phyloP scores from a whole-genome alignment of 2,329 filamentous ascomycete species.

The Aureobasidium zeae region DNA sequence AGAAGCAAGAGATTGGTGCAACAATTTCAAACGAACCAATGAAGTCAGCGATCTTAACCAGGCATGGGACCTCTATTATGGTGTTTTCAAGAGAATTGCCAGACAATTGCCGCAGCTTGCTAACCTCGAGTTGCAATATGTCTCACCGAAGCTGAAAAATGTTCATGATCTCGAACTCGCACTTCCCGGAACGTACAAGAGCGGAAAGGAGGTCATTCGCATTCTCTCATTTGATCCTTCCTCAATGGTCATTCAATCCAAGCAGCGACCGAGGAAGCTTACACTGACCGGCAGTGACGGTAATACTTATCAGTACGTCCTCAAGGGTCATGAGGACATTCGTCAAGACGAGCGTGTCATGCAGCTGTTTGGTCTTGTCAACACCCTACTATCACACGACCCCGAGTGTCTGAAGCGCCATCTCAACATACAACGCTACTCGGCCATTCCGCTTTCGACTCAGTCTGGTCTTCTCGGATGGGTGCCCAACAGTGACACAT shows the following conservation, averaged over 20 bases:
- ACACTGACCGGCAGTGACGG: conserved; percentile 85
- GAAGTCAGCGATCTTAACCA: conserved; percentile 94
- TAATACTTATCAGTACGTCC: conserved; percentile 71
- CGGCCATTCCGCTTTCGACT: conserved; percentile 93
- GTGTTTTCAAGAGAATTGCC: conserved; percentile 92
- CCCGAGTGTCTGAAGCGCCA: conserved; percentile 96
- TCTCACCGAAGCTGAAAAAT: conserved; percentile 83
- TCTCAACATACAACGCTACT: conserved; percentile 89
- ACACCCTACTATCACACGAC: conserved; percentile 87
- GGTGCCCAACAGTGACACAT: conserved; percentile 94
- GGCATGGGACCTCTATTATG: conserved; percentile 98
- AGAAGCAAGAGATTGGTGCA: conserved; percentile 93
- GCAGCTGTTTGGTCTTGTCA: conserved; percentile 97
- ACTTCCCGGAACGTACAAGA: conserved; percentile 90
- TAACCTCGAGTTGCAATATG: conserved; percentile 88
- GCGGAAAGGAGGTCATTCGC: conserved; percentile 66
- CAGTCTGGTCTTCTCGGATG: conserved; percentile 92
- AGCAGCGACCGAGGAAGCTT: conserved; percentile 87
- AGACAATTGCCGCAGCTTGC: conserved; percentile 89
- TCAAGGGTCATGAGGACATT: conserved; percentile 99
- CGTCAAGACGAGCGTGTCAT: conserved; percentile 98
- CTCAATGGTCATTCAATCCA: conserved; percentile 87
- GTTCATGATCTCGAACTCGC: conserved; percentile 82
- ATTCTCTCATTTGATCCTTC: conserved; percentile 88
- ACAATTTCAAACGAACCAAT: conserved; percentile 77